These are phyloP conservation scores for Daedaleopsis nitida DNA, from an alignment of 768 basidiomycete genomes.

Conservation along the genomic window DNA sequence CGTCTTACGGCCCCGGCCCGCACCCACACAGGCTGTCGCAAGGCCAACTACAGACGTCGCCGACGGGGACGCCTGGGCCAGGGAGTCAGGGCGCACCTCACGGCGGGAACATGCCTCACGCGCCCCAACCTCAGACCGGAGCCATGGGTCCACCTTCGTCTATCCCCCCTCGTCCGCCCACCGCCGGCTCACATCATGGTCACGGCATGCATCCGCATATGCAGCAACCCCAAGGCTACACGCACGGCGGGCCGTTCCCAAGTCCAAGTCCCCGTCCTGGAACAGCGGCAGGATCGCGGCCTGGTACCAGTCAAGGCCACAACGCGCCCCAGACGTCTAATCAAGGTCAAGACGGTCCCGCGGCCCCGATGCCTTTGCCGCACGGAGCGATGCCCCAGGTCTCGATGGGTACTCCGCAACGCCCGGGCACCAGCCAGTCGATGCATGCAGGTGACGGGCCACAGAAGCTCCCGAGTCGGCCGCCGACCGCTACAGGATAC, in stretches of 20 bases:
- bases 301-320: conserved; percentile 18
- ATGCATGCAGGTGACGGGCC: conserved; percentile 23
- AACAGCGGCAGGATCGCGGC: conserved; percentile 19
- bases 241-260: conserved; percentile 11
- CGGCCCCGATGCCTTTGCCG: conserved; percentile 24
- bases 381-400: conserved; percentile 14
- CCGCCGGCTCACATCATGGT: conserved; percentile 20
- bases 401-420: conserved; percentile 24
- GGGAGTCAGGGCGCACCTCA: conserved; percentile 8
- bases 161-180: conserved; percentile 29
- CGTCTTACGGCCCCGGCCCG: conserved; percentile 10
- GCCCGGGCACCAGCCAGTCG: conserved; percentile 33
- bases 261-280: conserved; percentile 22
- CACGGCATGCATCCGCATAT: conserved; percentile 20
- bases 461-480: conserved; percentile 28
- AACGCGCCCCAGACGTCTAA: conserved; percentile 1
- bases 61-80: conserved; percentile 11
- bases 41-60: conserved; percentile 20
- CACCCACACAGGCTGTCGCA: conserved; percentile 22
- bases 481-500: conserved; percentile 29
- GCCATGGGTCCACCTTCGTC: conserved; percentile 30
- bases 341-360: conserved; percentile 11
- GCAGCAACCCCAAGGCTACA: conserved; percentile 15
- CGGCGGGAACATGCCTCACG: conserved; percentile 20
- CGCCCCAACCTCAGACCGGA: conserved; percentile 11